These are phyloP conservation scores for Nakazawaea ishiwadae DNA, from an alignment of 805 yeast species.

Conservation along the genomic window DNA sequence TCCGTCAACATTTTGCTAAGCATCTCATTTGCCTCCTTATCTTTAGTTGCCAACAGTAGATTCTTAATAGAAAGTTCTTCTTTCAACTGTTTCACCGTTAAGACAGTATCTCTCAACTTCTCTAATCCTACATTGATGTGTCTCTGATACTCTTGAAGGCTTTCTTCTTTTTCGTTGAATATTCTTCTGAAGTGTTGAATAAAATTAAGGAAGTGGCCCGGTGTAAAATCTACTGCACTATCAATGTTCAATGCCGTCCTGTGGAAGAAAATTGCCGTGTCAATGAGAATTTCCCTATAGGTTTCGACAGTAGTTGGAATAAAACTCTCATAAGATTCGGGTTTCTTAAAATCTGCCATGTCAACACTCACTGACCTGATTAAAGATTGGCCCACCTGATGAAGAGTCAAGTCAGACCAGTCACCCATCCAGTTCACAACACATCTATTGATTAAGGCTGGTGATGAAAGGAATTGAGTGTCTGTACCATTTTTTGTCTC, in stretches of 20 bases:
- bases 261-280: conserved; percentile 45
- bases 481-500: conserved; percentile 32
- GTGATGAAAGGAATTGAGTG: conserved; percentile 62
- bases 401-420: conserved; percentile 55
- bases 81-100: conserved; percentile 62
- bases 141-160: conserved; percentile 60
- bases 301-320: conserved; percentile 17
- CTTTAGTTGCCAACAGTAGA: conserved; percentile 45
- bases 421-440: conserved; percentile 86
- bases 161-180: conserved; percentile 37
- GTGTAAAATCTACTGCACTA: conserved; percentile 27
- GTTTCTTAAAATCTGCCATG: conserved; percentile 33
- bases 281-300: conserved; percentile 42
- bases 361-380: conserved; percentile 50
- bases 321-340: conserved; percentile 19
- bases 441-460: conserved; percentile 87
- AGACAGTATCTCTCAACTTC: conserved; percentile 68
- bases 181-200: conserved; percentile 37
- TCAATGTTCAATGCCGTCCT: conserved; percentile 14
- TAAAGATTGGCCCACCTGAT: conserved; percentile 39
- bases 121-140: conserved; percentile 74
- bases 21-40: conserved; percentile 64
- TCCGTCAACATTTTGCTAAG: conserved; percentile 72
- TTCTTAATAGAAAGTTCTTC: conserved; percentile 50
- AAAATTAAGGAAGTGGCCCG: conserved; percentile 53